phyloP scores from a whole-genome alignment of 1,284 basidiomycete species.

The Coniferiporia weirii region DNA sequence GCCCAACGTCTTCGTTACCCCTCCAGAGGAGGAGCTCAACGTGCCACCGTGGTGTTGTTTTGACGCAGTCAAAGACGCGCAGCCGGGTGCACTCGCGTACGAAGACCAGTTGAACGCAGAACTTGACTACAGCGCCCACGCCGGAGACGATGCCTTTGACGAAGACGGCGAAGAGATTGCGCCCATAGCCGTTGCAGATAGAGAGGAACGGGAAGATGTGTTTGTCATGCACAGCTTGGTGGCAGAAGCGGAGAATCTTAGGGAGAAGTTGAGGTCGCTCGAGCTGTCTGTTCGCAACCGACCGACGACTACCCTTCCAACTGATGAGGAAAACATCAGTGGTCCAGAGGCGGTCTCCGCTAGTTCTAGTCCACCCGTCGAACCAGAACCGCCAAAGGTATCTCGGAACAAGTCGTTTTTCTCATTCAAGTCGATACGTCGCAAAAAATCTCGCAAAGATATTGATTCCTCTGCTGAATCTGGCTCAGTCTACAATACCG shows the following conservation, averaged over 20 bases:
- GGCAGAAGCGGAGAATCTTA: constrained; percentile 13
- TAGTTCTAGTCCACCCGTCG: not conserved
- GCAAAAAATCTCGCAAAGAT: constrained; percentile 12
- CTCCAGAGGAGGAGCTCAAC: constrained; percentile 63
- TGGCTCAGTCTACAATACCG: not conserved
- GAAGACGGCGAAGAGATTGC: not conserved
- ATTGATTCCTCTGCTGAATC: not conserved
- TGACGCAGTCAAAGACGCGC: constrained; percentile 42
- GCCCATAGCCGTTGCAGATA: not conserved
- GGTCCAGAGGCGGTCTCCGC: not conserved
- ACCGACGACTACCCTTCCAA: not conserved
- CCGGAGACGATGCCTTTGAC: constrained; percentile 7
- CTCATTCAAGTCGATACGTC: constrained; percentile 11
- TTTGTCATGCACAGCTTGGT: constrained; percentile 15
- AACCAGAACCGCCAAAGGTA: not conserved
- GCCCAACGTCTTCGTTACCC: constrained; percentile 62
- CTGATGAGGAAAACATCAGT: not conserved
- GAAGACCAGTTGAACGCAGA: constrained; percentile 12
- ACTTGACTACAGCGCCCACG: constrained; percentile 14
- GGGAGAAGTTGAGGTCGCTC: constrained; percentile 10
- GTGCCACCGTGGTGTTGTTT: constrained; percentile 62
- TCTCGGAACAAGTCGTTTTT: constrained; percentile 10
- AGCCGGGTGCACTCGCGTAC: constrained; percentile 13
- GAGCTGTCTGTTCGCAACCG: constrained; percentile 5
- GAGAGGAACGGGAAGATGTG: constrained; percentile 6